phyloP scores from a whole-genome alignment of 2,329 filamentous ascomycete species.

The Tolypocladium pustulatum region DNA sequence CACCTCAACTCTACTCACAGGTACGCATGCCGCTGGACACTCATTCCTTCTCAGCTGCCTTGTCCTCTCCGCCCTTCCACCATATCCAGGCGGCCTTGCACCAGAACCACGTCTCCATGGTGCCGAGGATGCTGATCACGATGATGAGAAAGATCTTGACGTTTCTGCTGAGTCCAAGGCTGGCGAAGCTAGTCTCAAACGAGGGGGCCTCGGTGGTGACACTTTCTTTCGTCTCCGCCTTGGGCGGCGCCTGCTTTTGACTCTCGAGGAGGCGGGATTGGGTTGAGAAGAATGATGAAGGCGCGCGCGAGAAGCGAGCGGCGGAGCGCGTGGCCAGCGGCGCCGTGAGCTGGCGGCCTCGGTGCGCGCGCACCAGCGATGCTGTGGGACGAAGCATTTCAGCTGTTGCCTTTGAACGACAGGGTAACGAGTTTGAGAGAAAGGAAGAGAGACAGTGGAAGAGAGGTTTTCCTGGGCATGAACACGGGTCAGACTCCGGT shows the following conservation, averaged over 20 bases:
- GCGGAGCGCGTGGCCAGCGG: not conserved
- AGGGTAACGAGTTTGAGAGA: not conserved
- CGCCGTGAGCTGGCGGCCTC: not conserved
- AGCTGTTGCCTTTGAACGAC: too few species aligned
- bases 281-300: not conserved
- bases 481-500: not conserved
- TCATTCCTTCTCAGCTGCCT: not conserved
- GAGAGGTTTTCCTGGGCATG: not conserved
- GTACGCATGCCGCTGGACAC: not conserved
- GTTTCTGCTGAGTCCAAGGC: constrained; percentile 16
- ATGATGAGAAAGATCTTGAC: constrained; percentile 14
- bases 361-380: not conserved
- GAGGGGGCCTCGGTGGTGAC: not conserved
- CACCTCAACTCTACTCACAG: not conserved
- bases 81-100: constrained; percentile 18
- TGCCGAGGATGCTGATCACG: constrained; percentile 18
- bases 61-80: constrained; percentile 10
- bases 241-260: not conserved
- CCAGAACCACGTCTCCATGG: constrained; percentile 21
- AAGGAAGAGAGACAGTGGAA: not conserved
- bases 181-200: constrained; percentile 6
- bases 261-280: not conserved
- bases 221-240: not conserved
- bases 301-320: too few species aligned
- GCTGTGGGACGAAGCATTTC: not conserved